Conservation (phyloP, 768 basidiomycete genomes). For the Boletus vermiculosoides region DNA sequence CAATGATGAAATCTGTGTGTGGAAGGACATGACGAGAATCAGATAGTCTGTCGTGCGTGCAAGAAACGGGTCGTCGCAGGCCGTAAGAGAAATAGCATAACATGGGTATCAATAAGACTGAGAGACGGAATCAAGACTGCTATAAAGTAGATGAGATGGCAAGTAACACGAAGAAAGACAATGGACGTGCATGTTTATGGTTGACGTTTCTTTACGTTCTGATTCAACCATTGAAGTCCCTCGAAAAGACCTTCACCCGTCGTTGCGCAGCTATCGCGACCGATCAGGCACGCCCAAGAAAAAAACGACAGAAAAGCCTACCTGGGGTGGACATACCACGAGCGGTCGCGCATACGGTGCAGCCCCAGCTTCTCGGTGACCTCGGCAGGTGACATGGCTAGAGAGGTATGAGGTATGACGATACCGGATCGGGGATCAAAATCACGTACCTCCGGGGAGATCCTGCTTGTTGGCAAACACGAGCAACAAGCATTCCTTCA, state of each 20-base stretch:
- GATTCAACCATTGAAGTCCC: constrained; percentile 95
- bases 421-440: background rate
- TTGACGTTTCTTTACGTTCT: constrained; percentile 94
- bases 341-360: constrained; percentile 93
- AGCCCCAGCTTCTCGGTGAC: constrained; percentile 96
- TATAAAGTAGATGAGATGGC: constrained; percentile 26
- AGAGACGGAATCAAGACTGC: constrained; percentile 13
- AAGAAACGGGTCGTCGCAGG: constrained; percentile 32
- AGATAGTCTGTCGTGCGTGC: constrained; percentile 39
- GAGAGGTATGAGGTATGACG: constrained; percentile 2
- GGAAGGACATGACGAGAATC: constrained; percentile 30
- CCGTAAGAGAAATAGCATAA: constrained; percentile 37
- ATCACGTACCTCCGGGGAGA: constrained; percentile 81
- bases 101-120: constrained; percentile 33
- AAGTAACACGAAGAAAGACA: constrained; percentile 19
- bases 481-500: constrained; percentile 94
- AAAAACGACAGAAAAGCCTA: constrained; percentile 35
- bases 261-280: constrained; percentile 74
- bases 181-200: constrained; percentile 43
- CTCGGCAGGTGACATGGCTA: constrained; percentile 97
- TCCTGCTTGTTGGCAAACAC: constrained; percentile 99
- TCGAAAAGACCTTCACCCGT: constrained; percentile 97
- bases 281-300: constrained; percentile 1
- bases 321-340: constrained; percentile 99
- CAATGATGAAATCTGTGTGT: constrained; percentile 13